phyloP scores from a whole-genome alignment of 768 basidiomycete genomes.

The Rubroboletus pulcherrimus region DNA sequence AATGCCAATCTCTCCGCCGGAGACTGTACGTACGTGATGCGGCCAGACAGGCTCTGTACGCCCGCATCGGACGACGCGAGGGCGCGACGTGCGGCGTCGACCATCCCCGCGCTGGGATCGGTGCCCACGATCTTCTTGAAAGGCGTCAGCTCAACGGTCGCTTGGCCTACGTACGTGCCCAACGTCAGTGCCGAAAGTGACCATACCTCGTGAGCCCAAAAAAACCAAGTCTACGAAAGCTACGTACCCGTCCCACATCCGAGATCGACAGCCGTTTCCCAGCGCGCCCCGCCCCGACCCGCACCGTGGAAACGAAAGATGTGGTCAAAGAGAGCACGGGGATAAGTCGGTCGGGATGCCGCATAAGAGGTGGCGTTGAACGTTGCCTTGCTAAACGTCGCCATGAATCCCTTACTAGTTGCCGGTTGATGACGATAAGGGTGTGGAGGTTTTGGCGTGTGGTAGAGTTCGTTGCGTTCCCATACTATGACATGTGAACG shows the following conservation, averaged over 20 bases:
- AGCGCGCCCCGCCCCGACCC: conserved; percentile 23
- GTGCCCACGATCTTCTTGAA: conserved; percentile 65
- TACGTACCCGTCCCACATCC: conserved; percentile 80
- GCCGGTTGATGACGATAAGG: too few species aligned
- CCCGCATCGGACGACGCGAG: conserved; percentile 12
- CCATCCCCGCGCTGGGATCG: conserved; percentile 74
- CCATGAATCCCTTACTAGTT: conserved; percentile 35
- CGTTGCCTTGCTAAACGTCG: conserved; percentile 67
- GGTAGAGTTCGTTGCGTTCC: background rate
- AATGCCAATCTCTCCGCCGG: conserved; percentile 54
- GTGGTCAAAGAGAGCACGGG: conserved; percentile 57
- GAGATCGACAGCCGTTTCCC: conserved; percentile 65
- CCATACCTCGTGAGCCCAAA: background rate
- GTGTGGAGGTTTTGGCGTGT: background rate
- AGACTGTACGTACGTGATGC: conserved; percentile 37
- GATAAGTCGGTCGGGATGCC: conserved; percentile 70
- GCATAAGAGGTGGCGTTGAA: conserved; percentile 72
- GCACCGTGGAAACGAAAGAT: conserved; percentile 56
- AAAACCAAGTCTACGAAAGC: background rate
- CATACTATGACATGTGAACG: background rate
- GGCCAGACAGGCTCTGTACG: background rate
- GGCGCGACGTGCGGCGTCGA: conserved; percentile 45
- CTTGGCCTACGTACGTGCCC: conserved; percentile 38
- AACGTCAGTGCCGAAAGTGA: background rate
- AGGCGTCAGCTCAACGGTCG: conserved; percentile 51